These are phyloP conservation scores for Trametes pubescens DNA, from an alignment of 1,284 basidiomycete genomes.

Conservation along the genomic window DNA sequence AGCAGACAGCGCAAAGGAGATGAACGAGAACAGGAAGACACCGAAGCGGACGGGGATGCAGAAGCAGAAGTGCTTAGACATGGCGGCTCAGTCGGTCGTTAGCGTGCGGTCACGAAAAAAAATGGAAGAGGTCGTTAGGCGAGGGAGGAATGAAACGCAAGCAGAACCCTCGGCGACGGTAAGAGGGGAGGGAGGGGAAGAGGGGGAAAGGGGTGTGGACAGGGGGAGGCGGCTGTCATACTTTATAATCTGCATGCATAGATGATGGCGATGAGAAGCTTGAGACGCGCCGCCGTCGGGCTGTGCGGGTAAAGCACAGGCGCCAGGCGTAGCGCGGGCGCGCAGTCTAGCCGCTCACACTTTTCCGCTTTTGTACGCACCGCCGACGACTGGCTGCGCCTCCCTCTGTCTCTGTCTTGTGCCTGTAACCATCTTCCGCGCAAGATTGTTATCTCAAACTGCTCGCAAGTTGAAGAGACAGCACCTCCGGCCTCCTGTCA, in stretches of 20 bases:
- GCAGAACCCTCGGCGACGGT: constrained; percentile 18
- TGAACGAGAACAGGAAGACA: constrained; percentile 62
- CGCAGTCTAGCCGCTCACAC: constrained; percentile 13
- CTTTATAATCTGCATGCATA: constrained; percentile 11
- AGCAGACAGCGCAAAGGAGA: constrained; percentile 52
- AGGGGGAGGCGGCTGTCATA: constrained; percentile 9
- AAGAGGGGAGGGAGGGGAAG: constrained; percentile 15
- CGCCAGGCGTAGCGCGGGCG: constrained; percentile 13
- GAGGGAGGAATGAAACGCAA: constrained; percentile 19
- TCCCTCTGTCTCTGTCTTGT: background rate
- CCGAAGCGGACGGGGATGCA: constrained; percentile 68
- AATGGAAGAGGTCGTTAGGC: constrained; percentile 26
- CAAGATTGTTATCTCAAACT: background rate
- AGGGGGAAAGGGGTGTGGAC: constrained; percentile 1
- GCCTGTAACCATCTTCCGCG: background rate
- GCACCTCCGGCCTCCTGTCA: background rate
- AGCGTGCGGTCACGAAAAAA: constrained; percentile 7
- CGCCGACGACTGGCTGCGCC: constrained; percentile 6
- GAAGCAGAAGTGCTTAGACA: constrained; percentile 58
- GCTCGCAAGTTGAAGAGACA: background rate
- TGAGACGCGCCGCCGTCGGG: constrained; percentile 11
- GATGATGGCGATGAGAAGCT: constrained; percentile 26
- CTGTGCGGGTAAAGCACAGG: constrained; percentile 22
- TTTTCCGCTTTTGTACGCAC: constrained; percentile 18
- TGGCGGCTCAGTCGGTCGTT: constrained; percentile 21